Percentiles rank a stretch among this genome's conserved stretches.
These are phyloP conservation scores for Sclerotinia spermophila DNA, from an alignment of 2,329 filamentous ascomycete species.

Conservation along the genomic window DNA sequence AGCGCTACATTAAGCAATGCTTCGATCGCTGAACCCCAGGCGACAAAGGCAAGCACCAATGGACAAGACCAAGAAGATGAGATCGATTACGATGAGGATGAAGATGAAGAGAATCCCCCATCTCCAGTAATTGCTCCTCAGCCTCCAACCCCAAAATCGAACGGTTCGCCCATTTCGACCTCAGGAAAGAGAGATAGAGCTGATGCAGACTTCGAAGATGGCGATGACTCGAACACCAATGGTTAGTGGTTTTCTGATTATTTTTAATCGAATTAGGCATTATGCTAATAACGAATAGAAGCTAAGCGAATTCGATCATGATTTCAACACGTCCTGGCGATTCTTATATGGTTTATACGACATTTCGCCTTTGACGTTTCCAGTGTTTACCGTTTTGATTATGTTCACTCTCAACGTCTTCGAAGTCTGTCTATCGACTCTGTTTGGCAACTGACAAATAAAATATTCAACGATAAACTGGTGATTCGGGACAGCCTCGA, in stretches of 20 bases:
- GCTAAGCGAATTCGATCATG: conserved; percentile 36
- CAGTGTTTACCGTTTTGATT: background rate
- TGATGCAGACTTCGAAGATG: conserved; percentile 30
- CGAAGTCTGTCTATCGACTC: conserved; percentile 11
- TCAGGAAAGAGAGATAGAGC: conserved; percentile 32
- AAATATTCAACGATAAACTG: background rate
- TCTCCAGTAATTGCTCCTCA: background rate
- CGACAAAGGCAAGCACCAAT: conserved; percentile 35
- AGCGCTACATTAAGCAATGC: conserved; percentile 36
- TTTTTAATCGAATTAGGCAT: background rate
- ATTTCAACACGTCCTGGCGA: background rate
- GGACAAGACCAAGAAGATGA: conserved; percentile 32
- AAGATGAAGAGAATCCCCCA: conserved; percentile 21
- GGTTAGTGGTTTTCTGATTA: conserved; percentile 25
- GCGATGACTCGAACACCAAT: conserved; percentile 22
- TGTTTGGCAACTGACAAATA: background rate
- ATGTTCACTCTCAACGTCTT: conserved; percentile 6
- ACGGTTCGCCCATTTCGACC: conserved; percentile 23
- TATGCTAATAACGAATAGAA: conserved; percentile 32
- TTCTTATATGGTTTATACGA: background rate
- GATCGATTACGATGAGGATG: conserved; percentile 34
- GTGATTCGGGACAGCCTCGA: background rate
- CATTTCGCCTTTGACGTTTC: conserved; percentile 12
- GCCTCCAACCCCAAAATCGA: conserved; percentile 9
- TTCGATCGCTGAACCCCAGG: conserved; percentile 12